Evolutionary conservation across 2,329 filamentous ascomycete genomes (phyloP).

Genomic region (Colletotrichum sp.): DNA sequence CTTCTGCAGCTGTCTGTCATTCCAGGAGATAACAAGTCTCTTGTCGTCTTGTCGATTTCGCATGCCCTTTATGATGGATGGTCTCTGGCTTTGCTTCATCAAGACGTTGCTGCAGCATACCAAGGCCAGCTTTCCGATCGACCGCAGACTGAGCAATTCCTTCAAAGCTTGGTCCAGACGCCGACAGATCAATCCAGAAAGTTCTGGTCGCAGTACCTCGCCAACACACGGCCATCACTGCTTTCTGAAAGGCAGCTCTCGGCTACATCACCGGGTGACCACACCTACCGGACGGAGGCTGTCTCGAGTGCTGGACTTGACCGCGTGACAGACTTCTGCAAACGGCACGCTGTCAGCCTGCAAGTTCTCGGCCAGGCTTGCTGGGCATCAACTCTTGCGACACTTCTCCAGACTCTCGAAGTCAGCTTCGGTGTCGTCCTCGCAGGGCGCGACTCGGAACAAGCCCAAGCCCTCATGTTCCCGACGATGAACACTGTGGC

Average conservation of each 20-base stretch:
- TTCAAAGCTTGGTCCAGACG: conserved; percentile 58
- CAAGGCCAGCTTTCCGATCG: conserved; percentile 43
- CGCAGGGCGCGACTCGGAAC: conserved; percentile 80
- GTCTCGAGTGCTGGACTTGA: conserved; percentile 34
- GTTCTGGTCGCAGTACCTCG: conserved; percentile 78
- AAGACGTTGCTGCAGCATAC: conserved; percentile 73
- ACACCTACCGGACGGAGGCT: conserved; percentile 40
- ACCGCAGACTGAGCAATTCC: conserved; percentile 54
- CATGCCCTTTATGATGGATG: conserved; percentile 92
- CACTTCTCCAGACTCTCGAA: conserved; percentile 68
- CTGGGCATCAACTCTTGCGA: conserved; percentile 75
- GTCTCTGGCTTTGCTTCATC: conserved; percentile 78
- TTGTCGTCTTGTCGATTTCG: conserved; percentile 72
- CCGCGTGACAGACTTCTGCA: conserved; percentile 63
- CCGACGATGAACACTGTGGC: conserved; percentile 93
- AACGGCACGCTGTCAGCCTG: conserved; percentile 68
- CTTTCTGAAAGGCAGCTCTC: conserved; percentile 32
- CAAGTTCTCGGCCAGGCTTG: conserved; percentile 79
- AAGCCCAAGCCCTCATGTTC: conserved; percentile 73
- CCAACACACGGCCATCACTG: conserved; percentile 47
- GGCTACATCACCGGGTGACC: conserved; percentile 29
- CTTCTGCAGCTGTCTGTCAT: conserved; percentile 57
- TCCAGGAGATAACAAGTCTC: conserved; percentile 35
- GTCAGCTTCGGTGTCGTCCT: conserved; percentile 84
- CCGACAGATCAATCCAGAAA: conserved; percentile 33